Base-by-base conservation (phyloP, 345 rosid species). In the Turnera subulata region DNA sequence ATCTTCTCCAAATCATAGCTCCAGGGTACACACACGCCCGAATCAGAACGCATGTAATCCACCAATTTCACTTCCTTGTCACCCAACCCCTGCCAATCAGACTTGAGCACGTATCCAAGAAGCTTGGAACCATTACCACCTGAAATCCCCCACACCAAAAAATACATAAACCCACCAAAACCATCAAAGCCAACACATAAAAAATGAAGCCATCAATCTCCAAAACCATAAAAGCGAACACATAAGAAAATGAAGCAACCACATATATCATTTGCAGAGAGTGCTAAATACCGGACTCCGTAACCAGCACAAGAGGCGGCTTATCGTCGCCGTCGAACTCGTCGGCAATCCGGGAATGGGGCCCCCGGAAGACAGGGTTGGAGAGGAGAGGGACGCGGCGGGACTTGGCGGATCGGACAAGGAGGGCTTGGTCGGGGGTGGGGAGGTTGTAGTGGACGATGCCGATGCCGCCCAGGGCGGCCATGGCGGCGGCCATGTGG, bases 401-500 rank as follows among this genome's bases (percentile, higher is more conserved):
- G 4, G 91, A 80, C 74, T 93, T 93, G 16, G 82, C 97, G 37
- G 80, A 74, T 16, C 84, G 68, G 40, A 93, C 71, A 22, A 82
- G 61, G 3, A 74, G 55, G 4, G 96, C 96, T 53, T 93, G 99
- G n/a, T 76, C 66, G 0, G 80, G 67, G 16, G 89, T 60, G 32
- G 80, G 53, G 39, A 69, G 68, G 70, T 89, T 93, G 50, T 80
- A 84, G 70, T 93, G 97, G 33, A 93, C 72, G 59, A 89, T 72
- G 40, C 91, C 94, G 10, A 93, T 84, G 19, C 88, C 86, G 0
- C 99, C 97, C 1, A 89, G 69, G 0, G 95, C 73, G 8, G 99
- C 97, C 94, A 92, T 82, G 53, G 96, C 77, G 14, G 95, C 71
- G 21, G 96, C 98, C 97, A 89, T 89, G 78, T 80, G 69, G 26